phyloP scores from a whole-genome alignment of 2,329 filamentous ascomycete species.

The Fusarium sp. region DNA sequence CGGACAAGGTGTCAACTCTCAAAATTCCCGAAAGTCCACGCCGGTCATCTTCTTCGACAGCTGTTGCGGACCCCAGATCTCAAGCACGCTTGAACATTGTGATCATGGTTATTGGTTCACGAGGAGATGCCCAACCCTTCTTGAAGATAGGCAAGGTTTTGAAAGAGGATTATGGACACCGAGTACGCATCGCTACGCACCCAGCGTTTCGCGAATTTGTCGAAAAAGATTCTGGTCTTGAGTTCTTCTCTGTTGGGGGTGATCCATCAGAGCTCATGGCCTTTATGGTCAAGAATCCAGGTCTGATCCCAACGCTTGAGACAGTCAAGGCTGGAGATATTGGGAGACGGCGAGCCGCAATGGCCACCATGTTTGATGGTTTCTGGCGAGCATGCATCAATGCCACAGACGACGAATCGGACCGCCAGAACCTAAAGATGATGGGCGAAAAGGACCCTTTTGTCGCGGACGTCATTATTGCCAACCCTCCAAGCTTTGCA shows the following conservation, averaged over 20 bases:
- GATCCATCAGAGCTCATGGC: conserved; percentile 84
- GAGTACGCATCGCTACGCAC: conserved; percentile 81
- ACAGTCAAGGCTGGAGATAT: conserved; percentile 79
- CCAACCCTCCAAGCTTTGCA: conserved; percentile 81
- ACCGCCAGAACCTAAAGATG: conserved; percentile 68
- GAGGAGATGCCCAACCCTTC: conserved; percentile 84
- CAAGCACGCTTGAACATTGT: conserved; percentile 75
- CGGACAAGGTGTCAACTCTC: conserved; percentile 4
- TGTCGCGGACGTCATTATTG: conserved; percentile 82
- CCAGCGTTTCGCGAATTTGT: conserved; percentile 80
- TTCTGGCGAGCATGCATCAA: conserved; percentile 84
- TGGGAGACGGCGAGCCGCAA: conserved; percentile 69
- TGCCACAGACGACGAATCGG: conserved; percentile 69
- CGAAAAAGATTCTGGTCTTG: conserved; percentile 73
- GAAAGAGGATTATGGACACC: conserved; percentile 74
- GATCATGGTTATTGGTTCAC: conserved; percentile 82
- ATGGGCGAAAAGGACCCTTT: conserved; percentile 69
- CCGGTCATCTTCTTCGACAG: conserved; percentile 45
- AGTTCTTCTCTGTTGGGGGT: conserved; percentile 83
- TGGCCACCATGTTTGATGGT: conserved; percentile 84
- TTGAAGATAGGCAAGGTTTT: conserved; percentile 77
- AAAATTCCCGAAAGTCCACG: conserved; percentile 23
- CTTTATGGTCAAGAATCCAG: conserved; percentile 87
- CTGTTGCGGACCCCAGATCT: conserved; percentile 41
- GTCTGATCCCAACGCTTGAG: conserved; percentile 77